phyloP scores from a whole-genome alignment of 2,329 filamentous ascomycete species.

The Cytospora piceae region DNA sequence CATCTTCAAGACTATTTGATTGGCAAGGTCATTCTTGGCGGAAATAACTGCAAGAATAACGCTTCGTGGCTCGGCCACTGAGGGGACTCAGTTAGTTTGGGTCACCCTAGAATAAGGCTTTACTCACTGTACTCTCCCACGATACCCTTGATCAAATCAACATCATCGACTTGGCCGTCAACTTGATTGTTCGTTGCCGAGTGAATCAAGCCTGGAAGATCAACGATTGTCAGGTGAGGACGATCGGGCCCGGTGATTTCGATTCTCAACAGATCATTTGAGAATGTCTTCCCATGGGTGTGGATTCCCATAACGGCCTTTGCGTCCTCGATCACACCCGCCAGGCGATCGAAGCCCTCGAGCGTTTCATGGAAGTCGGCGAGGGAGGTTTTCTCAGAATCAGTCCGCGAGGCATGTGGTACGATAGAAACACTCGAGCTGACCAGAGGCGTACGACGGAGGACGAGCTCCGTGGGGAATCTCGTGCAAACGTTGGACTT shows the following conservation, averaged over 20 bases:
- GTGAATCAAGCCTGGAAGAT: slow-evolving; percentile 60
- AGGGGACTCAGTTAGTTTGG: background rate
- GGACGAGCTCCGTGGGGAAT: slow-evolving; percentile 55
- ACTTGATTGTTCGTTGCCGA: slow-evolving; percentile 49
- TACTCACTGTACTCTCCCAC: slow-evolving; percentile 53
- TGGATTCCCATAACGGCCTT: slow-evolving; percentile 53
- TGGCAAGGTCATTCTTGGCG: slow-evolving; percentile 58
- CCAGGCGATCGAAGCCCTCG: slow-evolving; percentile 36
- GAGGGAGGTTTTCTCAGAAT: slow-evolving; percentile 11
- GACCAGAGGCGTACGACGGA: slow-evolving; percentile 41
- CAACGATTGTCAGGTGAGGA: slow-evolving; percentile 60
- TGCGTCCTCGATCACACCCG: slow-evolving; percentile 43
- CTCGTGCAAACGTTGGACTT: slow-evolving; percentile 56
- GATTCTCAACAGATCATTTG: slow-evolving; percentile 49
- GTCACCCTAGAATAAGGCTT: background rate
- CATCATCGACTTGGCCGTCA: slow-evolving; percentile 38
- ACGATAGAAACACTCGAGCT: slow-evolving; percentile 37
- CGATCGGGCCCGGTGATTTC: slow-evolving; percentile 51
- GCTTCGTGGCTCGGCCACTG: slow-evolving; percentile 53
- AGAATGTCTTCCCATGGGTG: slow-evolving; percentile 42
- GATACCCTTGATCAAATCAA: slow-evolving; percentile 50
- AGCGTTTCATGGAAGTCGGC: slow-evolving; percentile 23
- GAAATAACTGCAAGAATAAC: slow-evolving; percentile 64
- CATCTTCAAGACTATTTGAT: slow-evolving; percentile 59
- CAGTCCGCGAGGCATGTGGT: slow-evolving; percentile 12